Base-by-base conservation (phyloP, 1,139 yeast species). In the Yamadazyma triangularis region DNA sequence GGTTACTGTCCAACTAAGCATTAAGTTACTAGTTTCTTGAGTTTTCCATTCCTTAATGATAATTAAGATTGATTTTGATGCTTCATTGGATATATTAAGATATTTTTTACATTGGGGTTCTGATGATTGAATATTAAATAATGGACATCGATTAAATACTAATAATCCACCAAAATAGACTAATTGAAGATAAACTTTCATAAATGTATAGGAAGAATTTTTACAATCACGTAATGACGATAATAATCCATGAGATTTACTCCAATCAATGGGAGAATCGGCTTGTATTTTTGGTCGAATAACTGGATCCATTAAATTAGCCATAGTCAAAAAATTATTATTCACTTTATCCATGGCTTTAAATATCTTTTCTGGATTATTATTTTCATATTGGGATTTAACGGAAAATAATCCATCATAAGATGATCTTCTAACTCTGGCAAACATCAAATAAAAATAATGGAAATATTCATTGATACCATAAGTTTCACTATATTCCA, bases 21-120 rank as follows among this genome's bases (percentile, higher is more conserved):
- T 55, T 2, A 61, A 42, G 11, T 48, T 38, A 0, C 57, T 44
- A 0, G 48, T 31, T 8, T 40, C 44, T 4, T 37, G 31, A 8
- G 40, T 40, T 21, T 44, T 15, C 55, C 22, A 9, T 15, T 46
- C 46, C 8, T 41, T 42, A 2, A 50, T 42, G 16, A 60, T 32
- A 3, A 45, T 39, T 18, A 65, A 40, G 4, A 64, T 53, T 2
- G 64, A 52, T 36, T 70, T 43, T 2, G 70, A 64, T 15, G 63
- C 47, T 28, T 57, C 52, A 12, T 53, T 36, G 1, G 63, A 49
- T 14, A 57, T 30, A 14, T 47, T 39, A 30, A 51, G 50, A 26
- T 45, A 46, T 0, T 39, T 24, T 16, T 39, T 35, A 22, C 42
- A 45, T 13, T 36, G 37, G 9, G 40, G 42, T 15, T 42, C 40